A percentile compares a stretch with the other conserved stretches of the same genome.
Conservation (phyloP, 495 filamentous ascomycete genomes). For the Aspergillus leporis region DNA sequence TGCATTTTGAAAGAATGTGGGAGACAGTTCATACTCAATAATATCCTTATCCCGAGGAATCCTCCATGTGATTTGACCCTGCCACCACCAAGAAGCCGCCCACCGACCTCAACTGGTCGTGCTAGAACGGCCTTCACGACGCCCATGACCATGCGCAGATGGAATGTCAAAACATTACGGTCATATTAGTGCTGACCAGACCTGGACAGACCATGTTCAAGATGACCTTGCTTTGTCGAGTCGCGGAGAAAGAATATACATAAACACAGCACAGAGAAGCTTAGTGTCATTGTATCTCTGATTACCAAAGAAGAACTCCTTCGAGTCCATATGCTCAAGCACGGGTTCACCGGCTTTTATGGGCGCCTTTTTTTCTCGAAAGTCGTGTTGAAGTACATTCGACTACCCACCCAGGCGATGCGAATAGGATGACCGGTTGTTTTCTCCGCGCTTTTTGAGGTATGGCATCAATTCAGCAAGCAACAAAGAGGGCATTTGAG, state of each 20-base stretch:
- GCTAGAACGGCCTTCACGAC: no score
- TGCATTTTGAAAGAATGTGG: no score
- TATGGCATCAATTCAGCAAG: slow-evolving; percentile 32
- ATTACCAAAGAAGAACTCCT: slow-evolving; percentile 17
- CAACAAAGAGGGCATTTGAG: slow-evolving; percentile 35
- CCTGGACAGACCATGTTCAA: no score
- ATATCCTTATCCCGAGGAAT: no score
- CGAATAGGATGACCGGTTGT: slow-evolving; percentile 21
- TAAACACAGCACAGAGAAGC: slow-evolving; percentile 31
- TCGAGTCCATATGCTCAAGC: slow-evolving; percentile 28
- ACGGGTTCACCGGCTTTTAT: slow-evolving; percentile 15
- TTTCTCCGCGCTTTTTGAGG: slow-evolving; percentile 25
- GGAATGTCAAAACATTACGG: no score
- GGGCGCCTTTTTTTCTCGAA: slow-evolving; percentile 15
- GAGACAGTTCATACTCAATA: no score
- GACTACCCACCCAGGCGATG: slow-evolving; percentile 36
- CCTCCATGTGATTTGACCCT: no score
- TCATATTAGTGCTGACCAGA: no score
- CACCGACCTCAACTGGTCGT: no score
- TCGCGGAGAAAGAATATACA: slow-evolving; percentile 28
- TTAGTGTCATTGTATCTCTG: slow-evolving; percentile 33
- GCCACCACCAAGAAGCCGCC: no score
- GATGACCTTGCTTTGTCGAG: slow-evolving; percentile 7
- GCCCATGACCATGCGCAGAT: no score
- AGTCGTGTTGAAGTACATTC: slow-evolving; percentile 17